Conservation (phyloP, 495 filamentous ascomycete species). For the Aspergillus bridgeri region DNA sequence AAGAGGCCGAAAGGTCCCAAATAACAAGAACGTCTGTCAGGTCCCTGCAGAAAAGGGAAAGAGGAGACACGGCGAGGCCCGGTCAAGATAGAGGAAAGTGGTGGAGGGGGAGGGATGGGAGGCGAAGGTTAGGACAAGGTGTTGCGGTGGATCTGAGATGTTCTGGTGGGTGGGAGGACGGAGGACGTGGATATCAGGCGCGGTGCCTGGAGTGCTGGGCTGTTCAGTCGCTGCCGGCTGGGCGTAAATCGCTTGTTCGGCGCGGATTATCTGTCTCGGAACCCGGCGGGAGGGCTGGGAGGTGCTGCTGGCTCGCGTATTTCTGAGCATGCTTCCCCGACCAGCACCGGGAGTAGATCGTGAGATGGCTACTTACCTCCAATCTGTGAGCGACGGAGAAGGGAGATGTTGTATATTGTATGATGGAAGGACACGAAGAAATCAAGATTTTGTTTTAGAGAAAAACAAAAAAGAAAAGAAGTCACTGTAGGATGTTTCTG, state of each 20-base stretch:
- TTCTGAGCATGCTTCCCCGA: constrained; percentile 35
- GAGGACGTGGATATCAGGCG: constrained; percentile 26
- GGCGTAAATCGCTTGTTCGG: constrained; percentile 47
- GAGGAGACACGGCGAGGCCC: constrained; percentile 26
- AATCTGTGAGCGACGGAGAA: constrained; percentile 9
- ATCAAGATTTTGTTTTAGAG: too few relatives aligned
- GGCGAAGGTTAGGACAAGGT: constrained; percentile 26
- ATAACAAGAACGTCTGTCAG: constrained; percentile 4
- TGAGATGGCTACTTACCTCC: constrained; percentile 9
- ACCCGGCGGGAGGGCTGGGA: constrained; percentile 34
- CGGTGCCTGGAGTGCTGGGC: constrained; percentile 27
- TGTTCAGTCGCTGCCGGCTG: constrained; percentile 27
- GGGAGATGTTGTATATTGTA: too few relatives aligned
- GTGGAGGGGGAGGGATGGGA: constrained; percentile 28
- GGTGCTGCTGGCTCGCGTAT: constrained; percentile 39
- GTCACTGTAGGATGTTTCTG: background rate
- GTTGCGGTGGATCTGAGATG: constrained; percentile 25
- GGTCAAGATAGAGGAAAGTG: constrained; percentile 29
- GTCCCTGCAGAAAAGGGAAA: constrained; percentile 16
- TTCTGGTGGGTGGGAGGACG: constrained; percentile 18
- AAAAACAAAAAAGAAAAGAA: background rate
- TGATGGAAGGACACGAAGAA: too few relatives aligned
- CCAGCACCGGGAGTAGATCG: too few relatives aligned
- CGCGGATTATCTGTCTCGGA: constrained; percentile 39
- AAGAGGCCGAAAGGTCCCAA: constrained; percentile 13